Evolutionary conservation across 805 yeast species (phyloP).

Genomic region (Ogataea corticis): DNA sequence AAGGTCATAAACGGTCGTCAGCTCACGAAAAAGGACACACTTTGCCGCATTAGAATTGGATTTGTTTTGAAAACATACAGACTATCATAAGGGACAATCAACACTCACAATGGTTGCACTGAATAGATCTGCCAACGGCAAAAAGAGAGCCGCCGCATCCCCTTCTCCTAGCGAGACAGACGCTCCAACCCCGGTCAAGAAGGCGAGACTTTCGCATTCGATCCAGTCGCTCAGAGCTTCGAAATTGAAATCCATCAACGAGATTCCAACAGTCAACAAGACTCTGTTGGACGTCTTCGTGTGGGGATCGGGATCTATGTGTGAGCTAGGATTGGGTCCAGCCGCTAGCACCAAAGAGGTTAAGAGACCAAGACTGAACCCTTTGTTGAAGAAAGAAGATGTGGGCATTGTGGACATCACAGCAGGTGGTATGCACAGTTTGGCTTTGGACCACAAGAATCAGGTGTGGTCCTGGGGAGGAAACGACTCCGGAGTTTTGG

Average conservation of each 20-base stretch:
- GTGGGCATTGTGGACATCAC: conserved; percentile 81
- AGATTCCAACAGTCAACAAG: conserved; percentile 36
- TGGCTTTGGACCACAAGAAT: conserved; percentile 77
- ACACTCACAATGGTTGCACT: conserved; percentile 43
- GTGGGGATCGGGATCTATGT: conserved; percentile 97
- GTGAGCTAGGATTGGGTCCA: conserved; percentile 98
- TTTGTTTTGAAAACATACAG: no score
- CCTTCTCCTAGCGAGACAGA: conserved; percentile 22
- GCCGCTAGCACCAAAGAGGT: conserved; percentile 89
- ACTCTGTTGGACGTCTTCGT: conserved; percentile 75
- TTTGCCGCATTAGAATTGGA: not conserved
- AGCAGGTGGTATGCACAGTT: conserved; percentile 93
- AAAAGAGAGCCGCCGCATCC: conserved; percentile 20
- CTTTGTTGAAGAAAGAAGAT: conserved; percentile 61
- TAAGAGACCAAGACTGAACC: conserved; percentile 91
- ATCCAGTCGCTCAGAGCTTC: conserved; percentile 51
- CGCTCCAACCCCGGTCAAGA: conserved; percentile 31
- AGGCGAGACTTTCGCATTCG: conserved; percentile 36
- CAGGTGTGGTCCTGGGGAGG: conserved; percentile 98
- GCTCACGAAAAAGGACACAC: not conserved
- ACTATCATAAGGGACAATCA: not conserved
- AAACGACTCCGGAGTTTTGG: conserved; percentile 88
- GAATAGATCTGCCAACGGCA: conserved; percentile 29
- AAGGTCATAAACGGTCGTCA: not conserved
- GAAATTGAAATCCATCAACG: conserved; percentile 48